A percentile compares a stretch with the other conserved stretches of the same genome.
Evolutionary conservation across 345 rosid genomes (phyloP).

Genomic region (Rubroshorea leprosula): DNA sequence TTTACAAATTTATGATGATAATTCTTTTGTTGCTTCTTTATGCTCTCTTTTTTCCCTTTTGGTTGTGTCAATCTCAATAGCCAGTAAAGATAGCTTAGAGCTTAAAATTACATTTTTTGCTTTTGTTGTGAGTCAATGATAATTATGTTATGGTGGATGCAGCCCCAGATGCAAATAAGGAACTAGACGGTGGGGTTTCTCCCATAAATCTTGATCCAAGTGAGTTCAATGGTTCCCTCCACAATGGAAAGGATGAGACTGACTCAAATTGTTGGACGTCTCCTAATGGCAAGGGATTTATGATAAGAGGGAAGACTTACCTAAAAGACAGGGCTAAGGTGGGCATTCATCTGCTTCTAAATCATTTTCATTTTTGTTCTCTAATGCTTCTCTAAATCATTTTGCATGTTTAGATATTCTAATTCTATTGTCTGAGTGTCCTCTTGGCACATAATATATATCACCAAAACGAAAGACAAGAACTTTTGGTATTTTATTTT

Average conservation of each 20-base stretch:
- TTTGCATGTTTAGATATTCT: neutral
- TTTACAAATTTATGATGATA: too few relatives aligned
- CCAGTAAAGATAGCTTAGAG: too few relatives aligned
- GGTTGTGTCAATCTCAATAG: too few relatives aligned
- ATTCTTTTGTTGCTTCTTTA: too few relatives aligned
- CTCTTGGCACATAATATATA: too few relatives aligned
- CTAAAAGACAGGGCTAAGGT: conserved; percentile 85
- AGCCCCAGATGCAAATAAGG: conserved; percentile 56
- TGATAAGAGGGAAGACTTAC: conserved; percentile 92
- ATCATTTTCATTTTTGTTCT: neutral
- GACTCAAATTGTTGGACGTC: conserved; percentile 88
- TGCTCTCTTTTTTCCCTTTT: too few relatives aligned
- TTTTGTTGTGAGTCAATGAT: too few relatives aligned
- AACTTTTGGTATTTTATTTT: too few relatives aligned
- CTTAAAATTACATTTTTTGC: too few relatives aligned
- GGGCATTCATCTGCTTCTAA: conserved; percentile 9
- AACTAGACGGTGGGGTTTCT: conserved; percentile 46
- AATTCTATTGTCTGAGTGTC: neutral
- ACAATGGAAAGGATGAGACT: conserved; percentile 47
- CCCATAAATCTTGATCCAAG: conserved; percentile 47
- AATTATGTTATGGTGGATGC: conserved; percentile 24
- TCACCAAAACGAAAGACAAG: too few relatives aligned
- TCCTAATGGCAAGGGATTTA: conserved; percentile 83
- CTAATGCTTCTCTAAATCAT: neutral
- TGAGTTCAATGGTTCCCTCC: conserved; percentile 60